These are phyloP conservation scores for Clonostachys solani DNA, from an alignment of 2,329 filamentous ascomycete genomes.

Conservation along the genomic window DNA sequence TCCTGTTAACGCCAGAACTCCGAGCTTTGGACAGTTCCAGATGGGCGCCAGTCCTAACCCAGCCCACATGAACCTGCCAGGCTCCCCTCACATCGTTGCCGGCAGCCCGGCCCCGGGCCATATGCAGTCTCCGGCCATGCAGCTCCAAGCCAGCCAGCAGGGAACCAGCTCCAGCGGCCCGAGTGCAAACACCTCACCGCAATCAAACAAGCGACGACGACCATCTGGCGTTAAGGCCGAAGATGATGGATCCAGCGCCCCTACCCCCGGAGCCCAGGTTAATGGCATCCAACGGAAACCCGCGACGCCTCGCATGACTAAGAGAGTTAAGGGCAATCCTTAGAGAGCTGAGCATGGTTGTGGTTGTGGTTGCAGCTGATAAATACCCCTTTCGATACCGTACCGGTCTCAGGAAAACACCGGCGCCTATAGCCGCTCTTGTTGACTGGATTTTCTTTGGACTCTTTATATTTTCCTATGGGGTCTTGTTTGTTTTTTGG, in stretches of 20 bases:
- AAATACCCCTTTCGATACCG: no score
- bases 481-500: constrained; percentile 1
- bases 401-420: no score
- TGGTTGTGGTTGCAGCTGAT: no score
- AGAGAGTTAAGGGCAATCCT: constrained; percentile 44
- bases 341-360: no score
- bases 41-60: constrained; percentile 57
- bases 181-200: constrained; percentile 63
- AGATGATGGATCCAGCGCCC: constrained; percentile 45
- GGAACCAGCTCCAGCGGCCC: constrained; percentile 62
- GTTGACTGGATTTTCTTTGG: no score
- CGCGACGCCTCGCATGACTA: constrained; percentile 51
- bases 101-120: constrained; percentile 58
- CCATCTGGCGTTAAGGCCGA: constrained; percentile 55
- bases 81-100: constrained; percentile 51
- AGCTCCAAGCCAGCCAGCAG: constrained; percentile 64
- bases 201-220: constrained; percentile 54
- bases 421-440: no score
- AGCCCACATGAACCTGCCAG: constrained; percentile 56
- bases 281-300: constrained; percentile 51
- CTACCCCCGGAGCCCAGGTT: constrained; percentile 44
- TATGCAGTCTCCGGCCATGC: constrained; percentile 63
- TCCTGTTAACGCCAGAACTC: constrained; percentile 45
- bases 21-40: constrained; percentile 51
- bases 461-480: constrained; percentile 4